These are phyloP conservation scores for Vinca minor DNA, from an alignment of 257 asterid species.

Conservation along the genomic window DNA sequence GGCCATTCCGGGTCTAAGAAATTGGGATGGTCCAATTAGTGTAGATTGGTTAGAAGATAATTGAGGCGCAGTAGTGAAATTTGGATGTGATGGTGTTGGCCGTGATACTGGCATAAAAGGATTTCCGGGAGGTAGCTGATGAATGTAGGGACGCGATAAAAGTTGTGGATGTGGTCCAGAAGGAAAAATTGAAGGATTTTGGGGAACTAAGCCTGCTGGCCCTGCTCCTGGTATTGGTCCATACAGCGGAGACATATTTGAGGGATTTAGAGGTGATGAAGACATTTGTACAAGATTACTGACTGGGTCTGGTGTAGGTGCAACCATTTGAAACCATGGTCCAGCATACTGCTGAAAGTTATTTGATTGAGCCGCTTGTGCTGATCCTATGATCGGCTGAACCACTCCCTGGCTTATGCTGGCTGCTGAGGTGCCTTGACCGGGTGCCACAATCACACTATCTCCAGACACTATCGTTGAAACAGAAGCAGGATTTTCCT, in stretches of 20 bases:
- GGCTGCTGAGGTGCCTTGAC: conserved; percentile 28
- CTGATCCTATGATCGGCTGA: conserved; percentile 34
- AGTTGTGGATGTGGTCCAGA: conserved; percentile 34
- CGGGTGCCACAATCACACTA: too few relatives aligned
- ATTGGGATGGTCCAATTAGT: conserved; percentile 27
- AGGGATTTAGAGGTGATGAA: too few relatives aligned
- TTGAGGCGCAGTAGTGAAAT: too few relatives aligned
- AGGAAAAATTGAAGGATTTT: conserved; percentile 32
- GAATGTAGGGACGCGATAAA: conserved; percentile 32
- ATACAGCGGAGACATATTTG: conserved; percentile 36
- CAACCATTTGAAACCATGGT: conserved; percentile 51
- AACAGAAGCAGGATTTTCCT: conserved; percentile 54
- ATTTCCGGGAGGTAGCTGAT: conserved; percentile 43
- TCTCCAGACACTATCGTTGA: conserved; percentile 34
- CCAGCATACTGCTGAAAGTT: conserved; percentile 46
- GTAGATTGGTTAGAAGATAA: conserved; percentile 20
- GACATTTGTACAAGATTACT: too few relatives aligned
- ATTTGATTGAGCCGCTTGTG: conserved; percentile 33
- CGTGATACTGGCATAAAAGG: conserved; percentile 24
- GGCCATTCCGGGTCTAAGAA: conserved; percentile 29
- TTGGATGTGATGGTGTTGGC: conserved; percentile 24
- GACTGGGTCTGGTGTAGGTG: too few relatives aligned
- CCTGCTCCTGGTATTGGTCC: conserved; percentile 49
- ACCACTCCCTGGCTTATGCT: conserved; percentile 34
- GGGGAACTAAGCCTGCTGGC: conserved; percentile 39